Evolutionary conservation across 2,329 filamentous ascomycete species (phyloP), one percentile per base, ranked within the genome.

Genomic region (Periconia sp.): DNA sequence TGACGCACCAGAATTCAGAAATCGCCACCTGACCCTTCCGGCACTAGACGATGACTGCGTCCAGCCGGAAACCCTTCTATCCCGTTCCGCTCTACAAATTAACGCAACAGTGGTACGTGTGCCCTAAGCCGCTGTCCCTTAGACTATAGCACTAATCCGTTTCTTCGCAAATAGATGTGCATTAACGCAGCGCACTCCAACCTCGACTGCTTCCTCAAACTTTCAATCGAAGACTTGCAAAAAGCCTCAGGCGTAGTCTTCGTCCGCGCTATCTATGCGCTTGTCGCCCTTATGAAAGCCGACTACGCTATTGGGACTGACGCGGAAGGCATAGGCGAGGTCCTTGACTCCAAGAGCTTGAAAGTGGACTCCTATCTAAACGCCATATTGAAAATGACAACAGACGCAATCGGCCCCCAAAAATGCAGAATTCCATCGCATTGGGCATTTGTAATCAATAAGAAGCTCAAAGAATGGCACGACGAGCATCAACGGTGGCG

Each of bases 101-200:
- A 66, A 67, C 28, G 65, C 66, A 5, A 67, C 65, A 1, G 64
- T 67, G 16, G n/a, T n/a, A n/a, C n/a, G n/a, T n/a, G n/a, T n/a
- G n/a, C n/a, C n/a, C n/a, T n/a, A n/a, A n/a, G n/a, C n/a, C n/a
- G n/a, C n/a, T n/a, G n/a, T n/a, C n/a, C n/a, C n/a, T n/a, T n/a
- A n/a, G n/a, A n/a, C n/a, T n/a, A n/a, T n/a, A n/a, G n/a, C n/a
- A n/a, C n/a, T n/a, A n/a, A n/a, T n/a, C n/a, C n/a, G n/a, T n/a
- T n/a, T n/a, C n/a, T n/a, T n/a, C n/a, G n/a, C n/a, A n/a, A n/a
- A n/a, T n/a, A n/a, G n/a, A 68, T 62, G 48, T 63, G 59, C 40
- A 63, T 69, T 21, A 54, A 51, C 34, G 47, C 52, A 26, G 64
- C 66, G 17, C 65, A 69, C 19, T 50, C 61, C 3, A 57, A 66